A percentile compares a stretch with the other conserved stretches of the same genome.
Evolutionary conservation across 2,329 filamentous ascomycete genomes (phyloP).

Genomic region (Arthrobotrys musiformis): DNA sequence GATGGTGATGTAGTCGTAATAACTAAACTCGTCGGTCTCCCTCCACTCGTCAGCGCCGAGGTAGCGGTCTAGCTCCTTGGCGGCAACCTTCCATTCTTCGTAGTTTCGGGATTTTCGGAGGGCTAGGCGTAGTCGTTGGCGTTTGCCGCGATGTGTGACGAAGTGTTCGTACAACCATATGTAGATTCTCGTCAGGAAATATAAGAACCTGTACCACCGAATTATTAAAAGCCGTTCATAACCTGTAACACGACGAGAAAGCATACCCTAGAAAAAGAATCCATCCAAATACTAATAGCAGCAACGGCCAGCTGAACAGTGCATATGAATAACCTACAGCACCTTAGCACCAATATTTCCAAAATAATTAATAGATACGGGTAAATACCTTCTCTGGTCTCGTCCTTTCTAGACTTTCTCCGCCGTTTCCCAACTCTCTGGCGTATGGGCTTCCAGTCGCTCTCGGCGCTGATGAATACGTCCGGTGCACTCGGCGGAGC

Average conservation of each 20-base stretch:
- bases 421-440: constrained; percentile 70
- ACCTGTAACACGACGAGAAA: too few relatives aligned
- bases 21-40: constrained; percentile 77
- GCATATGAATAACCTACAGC: constrained; percentile 77
- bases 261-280: constrained; percentile 72
- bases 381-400: constrained; percentile 80
- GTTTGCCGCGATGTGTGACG: constrained; percentile 84
- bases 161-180: constrained; percentile 93
- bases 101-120: constrained; percentile 80
- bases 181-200: constrained; percentile 85
- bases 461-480: constrained; percentile 83
- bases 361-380: neutral
- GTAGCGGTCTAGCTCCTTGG: constrained; percentile 80
- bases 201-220: constrained; percentile 68
- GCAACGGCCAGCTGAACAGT: constrained; percentile 89
- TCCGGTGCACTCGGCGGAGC: constrained; percentile 58
- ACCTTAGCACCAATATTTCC: neutral
- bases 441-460: constrained; percentile 93
- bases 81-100: constrained; percentile 82
- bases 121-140: constrained; percentile 76
- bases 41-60: constrained; percentile 85
- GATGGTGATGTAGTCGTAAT: constrained; percentile 91
- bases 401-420: constrained; percentile 73
- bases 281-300: constrained; percentile 83
- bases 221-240: too few relatives aligned